phyloP scores from a whole-genome alignment of 2,329 filamentous ascomycete species.

The Xylariaceae sp. region DNA sequence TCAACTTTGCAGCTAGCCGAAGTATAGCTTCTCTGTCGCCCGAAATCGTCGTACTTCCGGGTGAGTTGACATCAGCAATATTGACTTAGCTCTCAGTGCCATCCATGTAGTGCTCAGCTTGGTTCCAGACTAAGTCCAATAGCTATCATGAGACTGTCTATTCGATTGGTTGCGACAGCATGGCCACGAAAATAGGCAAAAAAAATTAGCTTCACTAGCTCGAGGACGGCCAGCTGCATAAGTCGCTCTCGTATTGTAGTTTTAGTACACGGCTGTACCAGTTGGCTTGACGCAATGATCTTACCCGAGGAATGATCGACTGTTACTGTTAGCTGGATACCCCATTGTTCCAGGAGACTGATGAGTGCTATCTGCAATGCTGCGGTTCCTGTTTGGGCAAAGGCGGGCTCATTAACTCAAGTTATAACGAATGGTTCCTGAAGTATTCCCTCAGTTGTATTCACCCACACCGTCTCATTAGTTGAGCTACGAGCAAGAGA shows the following conservation, averaged over 20 bases:
- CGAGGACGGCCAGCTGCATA: background rate
- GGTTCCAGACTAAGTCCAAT: slow-evolving; percentile 1
- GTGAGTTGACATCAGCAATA: slow-evolving; percentile 17
- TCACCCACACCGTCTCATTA: too few relatives aligned
- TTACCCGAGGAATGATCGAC: slow-evolving; percentile 17
- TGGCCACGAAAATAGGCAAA: slow-evolving; percentile 34
- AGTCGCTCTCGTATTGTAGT: background rate
- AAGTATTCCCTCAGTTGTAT: background rate
- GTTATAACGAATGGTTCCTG: background rate
- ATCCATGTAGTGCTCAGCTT: too few relatives aligned
- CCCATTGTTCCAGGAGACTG: background rate
- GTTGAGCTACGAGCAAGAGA: too few relatives aligned
- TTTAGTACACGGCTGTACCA: too few relatives aligned
- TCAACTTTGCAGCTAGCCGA: background rate
- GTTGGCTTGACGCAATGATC: too few relatives aligned
- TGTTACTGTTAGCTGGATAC: background rate
- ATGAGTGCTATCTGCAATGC: slow-evolving; percentile 10
- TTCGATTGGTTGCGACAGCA: background rate
- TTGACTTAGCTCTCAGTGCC: too few relatives aligned
- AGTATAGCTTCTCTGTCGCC: slow-evolving; percentile 12
- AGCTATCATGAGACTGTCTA: slow-evolving; percentile 5
- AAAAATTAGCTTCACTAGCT: slow-evolving; percentile 27
- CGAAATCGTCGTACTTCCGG: slow-evolving; percentile 5
- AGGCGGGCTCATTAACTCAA: background rate
- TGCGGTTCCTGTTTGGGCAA: slow-evolving; percentile 1